Percentiles rank a stretch among this genome's conserved stretches.
Conservation (phyloP, 352 stramenopile species). For the Phytophthora pisi region DNA sequence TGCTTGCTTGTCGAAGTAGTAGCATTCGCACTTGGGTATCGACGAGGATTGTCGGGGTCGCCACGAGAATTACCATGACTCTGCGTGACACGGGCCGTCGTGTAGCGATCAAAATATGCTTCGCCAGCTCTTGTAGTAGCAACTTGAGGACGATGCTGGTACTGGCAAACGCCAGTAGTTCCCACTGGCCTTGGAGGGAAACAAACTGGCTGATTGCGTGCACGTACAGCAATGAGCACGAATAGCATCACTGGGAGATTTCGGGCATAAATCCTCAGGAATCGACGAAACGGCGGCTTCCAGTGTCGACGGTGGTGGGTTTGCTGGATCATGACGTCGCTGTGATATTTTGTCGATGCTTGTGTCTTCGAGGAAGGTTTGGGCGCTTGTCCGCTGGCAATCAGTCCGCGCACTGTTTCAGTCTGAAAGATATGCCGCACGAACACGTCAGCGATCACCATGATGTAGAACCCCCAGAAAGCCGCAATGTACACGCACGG, state of each 20-base stretch:
- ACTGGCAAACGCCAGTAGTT: background rate
- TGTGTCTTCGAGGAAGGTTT: background rate
- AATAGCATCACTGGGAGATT: slow-evolving; percentile 19
- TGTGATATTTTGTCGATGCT: background rate
- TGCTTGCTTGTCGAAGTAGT: slow-evolving; percentile 28
- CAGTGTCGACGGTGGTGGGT: background rate
- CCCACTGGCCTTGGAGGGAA: background rate
- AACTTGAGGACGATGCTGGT: slow-evolving; percentile 20
- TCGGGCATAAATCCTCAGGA: slow-evolving; percentile 10
- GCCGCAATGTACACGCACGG: slow-evolving; percentile 26
- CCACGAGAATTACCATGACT: slow-evolving; percentile 27
- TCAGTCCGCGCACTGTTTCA: slow-evolving; percentile 15
- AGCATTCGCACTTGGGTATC: slow-evolving; percentile 43
- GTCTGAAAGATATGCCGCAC: slow-evolving; percentile 17
- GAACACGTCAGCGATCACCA: slow-evolving; percentile 15
- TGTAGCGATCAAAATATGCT: slow-evolving; percentile 6
- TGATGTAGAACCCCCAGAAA: slow-evolving; percentile 26
- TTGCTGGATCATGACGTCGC: background rate
- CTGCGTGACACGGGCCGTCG: slow-evolving; percentile 1
- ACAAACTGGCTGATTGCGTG: background rate
- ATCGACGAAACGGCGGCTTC: slow-evolving; percentile 5
- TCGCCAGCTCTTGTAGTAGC: slow-evolving; percentile 19
- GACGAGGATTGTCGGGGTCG: slow-evolving; percentile 40
- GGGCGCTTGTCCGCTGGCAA: background rate
- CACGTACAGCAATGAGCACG: slow-evolving; percentile 8